Percentiles rank a stretch among this genome's conserved stretches.
phyloP scores from a whole-genome alignment of 495 filamentous ascomycete genomes.

The Aspergillus olivimuriae region DNA sequence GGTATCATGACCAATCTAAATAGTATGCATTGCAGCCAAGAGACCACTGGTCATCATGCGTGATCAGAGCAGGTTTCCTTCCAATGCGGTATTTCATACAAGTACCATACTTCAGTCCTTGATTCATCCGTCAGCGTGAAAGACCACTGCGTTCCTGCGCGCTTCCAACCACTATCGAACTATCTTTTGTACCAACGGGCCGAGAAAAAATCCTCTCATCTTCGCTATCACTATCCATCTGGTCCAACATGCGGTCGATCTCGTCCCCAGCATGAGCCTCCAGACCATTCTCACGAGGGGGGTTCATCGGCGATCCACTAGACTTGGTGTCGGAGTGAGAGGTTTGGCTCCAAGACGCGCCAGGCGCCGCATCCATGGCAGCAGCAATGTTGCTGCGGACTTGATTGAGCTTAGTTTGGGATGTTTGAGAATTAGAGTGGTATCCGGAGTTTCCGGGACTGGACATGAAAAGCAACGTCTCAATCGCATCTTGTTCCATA shows the following conservation, averaged over 20 bases:
- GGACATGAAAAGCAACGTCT: conserved; percentile 81
- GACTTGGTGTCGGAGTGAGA: conserved; percentile 17
- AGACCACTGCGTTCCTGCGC: background rate
- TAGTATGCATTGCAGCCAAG: too few species aligned
- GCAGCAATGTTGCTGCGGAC: conserved; percentile 27
- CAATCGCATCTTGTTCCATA: conserved; percentile 82
- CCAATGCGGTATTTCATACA: too few species aligned
- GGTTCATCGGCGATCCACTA: background rate
- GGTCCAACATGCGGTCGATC: conserved; percentile 47
- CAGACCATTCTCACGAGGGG: conserved; percentile 14
- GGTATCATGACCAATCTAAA: too few species aligned
- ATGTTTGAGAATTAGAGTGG: conserved; percentile 29
- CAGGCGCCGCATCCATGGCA: conserved; percentile 19
- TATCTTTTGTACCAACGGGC: background rate
- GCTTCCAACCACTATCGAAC: background rate
- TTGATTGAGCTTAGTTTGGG: conserved; percentile 16
- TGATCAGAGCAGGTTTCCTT: too few species aligned
- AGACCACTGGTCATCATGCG: too few species aligned
- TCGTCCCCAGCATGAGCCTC: conserved; percentile 40
- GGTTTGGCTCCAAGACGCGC: conserved; percentile 11
- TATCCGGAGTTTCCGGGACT: conserved; percentile 69
- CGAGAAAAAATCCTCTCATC: conserved; percentile 21
- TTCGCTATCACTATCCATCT: conserved; percentile 45
- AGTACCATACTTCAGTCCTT: too few species aligned
- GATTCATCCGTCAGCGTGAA: conserved; percentile 11